phyloP scores from a whole-genome alignment of 345 rosid species.

The Cardamine occulta region DNA sequence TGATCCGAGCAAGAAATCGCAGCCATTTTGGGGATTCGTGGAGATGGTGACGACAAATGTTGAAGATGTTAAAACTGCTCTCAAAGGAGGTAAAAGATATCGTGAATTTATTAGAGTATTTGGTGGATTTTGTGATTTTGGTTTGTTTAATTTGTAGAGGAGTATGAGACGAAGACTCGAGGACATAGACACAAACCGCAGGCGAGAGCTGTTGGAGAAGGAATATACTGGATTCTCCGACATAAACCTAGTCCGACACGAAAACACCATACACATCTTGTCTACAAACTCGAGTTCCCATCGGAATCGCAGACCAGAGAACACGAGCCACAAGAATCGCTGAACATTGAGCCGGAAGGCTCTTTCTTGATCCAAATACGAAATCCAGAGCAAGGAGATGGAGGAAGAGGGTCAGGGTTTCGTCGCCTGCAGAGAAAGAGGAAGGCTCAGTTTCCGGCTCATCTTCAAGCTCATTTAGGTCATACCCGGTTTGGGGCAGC shows the following conservation, averaged over 20 bases:
- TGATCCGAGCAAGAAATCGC: slow-evolving; percentile 59
- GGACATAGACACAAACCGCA: slow-evolving; percentile 56
- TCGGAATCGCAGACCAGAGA: slow-evolving; percentile 29
- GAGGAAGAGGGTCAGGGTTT: slow-evolving; percentile 42
- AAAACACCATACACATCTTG: slow-evolving; percentile 65
- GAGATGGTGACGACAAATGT: slow-evolving; percentile 68
- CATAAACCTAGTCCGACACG: slow-evolving; percentile 53
- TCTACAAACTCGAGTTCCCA: slow-evolving; percentile 77
- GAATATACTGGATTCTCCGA: slow-evolving; percentile 67
- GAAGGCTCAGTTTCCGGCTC: slow-evolving; percentile 71
- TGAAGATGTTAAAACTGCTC: slow-evolving; percentile 59
- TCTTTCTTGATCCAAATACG: slow-evolving; percentile 71
- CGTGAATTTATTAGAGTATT: neutral
- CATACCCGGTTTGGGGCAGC: slow-evolving; percentile 51
- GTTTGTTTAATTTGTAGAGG: slow-evolving; percentile 53
- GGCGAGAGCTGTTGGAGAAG: slow-evolving; percentile 75
- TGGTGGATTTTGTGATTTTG: neutral
- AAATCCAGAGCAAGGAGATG: slow-evolving; percentile 57
- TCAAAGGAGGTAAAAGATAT: slow-evolving; percentile 53
- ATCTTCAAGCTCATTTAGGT: slow-evolving; percentile 62
- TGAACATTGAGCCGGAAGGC: slow-evolving; percentile 69
- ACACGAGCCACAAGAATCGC: slow-evolving; percentile 66
- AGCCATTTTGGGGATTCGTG: slow-evolving; percentile 78
- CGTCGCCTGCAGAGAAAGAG: slow-evolving; percentile 65
- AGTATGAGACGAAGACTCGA: slow-evolving; percentile 65